Evolutionary conservation across 495 filamentous ascomycete genomes (phyloP), one percentile per base, ranked within the genome.

Genomic region (Hypoxylon rickii): DNA sequence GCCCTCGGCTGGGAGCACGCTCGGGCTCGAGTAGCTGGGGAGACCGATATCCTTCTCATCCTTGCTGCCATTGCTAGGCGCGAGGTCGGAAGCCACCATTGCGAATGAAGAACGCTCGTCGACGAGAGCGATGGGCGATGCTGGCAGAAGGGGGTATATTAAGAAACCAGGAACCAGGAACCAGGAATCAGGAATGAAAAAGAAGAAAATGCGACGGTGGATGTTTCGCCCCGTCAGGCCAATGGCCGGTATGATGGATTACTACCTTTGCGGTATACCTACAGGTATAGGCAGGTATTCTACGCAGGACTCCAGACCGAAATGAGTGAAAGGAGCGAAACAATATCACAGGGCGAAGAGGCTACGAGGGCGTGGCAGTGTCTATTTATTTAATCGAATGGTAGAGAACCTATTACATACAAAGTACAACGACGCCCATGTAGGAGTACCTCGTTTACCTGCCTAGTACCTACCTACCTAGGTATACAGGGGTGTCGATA

Each of bases 21-120:
- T 46, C 8, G 22, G 44, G 12, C 42, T 57, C 29, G 52, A 42
- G 32, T 66, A 63, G 24, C 55, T 48, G 40, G 65, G 58, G 31
- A 40, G 43, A 33, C 34, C 21, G 15, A 22, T 33, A 53, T 69
- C 63, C 44, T 69, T 66, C 59, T 69, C 66, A 41, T 69, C 59
- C 42, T 61, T 63, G 54, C 57, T 64, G 44, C 45, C 38, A 37
- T 31, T 65, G 31, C 65, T 70, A 53, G 49, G 53, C 19, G 71
- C 65, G 15, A 53, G 55, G 4, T 69, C 70, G 52, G 61, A 51
- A 26, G 63, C 61, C 24, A 63, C 65, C 70, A 71, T 73, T 49
- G 46, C 32, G 44, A 21, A 33, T 42, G 26, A 22, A 32, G 47
- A 37, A 33, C 7, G 26, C 41, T 21, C 44, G 51, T 53, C 22